These are phyloP conservation scores for Monosporascus sp. DNA, from an alignment of 2,329 filamentous ascomycete genomes.

Conservation along the genomic window DNA sequence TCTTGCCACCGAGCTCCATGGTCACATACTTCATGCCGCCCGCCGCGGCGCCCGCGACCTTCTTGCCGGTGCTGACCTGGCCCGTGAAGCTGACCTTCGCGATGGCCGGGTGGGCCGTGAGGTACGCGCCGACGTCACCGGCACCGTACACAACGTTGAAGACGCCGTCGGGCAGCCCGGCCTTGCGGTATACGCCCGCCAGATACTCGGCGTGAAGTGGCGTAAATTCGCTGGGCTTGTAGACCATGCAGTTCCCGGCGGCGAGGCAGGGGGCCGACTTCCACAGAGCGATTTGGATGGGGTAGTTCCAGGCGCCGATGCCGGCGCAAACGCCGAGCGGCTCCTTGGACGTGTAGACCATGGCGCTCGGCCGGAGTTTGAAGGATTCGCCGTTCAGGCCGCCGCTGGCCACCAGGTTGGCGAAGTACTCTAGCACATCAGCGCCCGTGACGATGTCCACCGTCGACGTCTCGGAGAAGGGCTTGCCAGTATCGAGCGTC, in stretches of 20 bases:
- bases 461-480: conserved; percentile 76
- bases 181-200: conserved; percentile 71
- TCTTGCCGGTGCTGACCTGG: conserved; percentile 76
- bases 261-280: conserved; percentile 82
- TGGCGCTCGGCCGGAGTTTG: conserved; percentile 68
- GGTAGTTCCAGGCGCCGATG: conserved; percentile 90
- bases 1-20: conserved; percentile 89
- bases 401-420: conserved; percentile 70
- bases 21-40: conserved; percentile 84
- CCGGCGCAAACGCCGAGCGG: conserved; percentile 78
- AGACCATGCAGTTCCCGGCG: conserved; percentile 85
- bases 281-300: conserved; percentile 86
- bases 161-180: conserved; percentile 73
- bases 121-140: conserved; percentile 69
- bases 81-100: conserved; percentile 89
- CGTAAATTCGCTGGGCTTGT: conserved; percentile 85
- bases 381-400: conserved; percentile 77
- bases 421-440: conserved; percentile 83
- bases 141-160: conserved; percentile 85
- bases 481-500: conserved; percentile 82
- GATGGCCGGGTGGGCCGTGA: conserved; percentile 67
- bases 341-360: conserved; percentile 78
- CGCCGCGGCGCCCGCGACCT: conserved; percentile 71
- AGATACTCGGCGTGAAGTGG: conserved; percentile 74
- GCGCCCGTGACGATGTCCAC: conserved; percentile 80